Percentiles rank a stretch among this genome's conserved stretches.
Evolutionary conservation across 129 eudicot species (phyloP).

Genomic region (Apium graveolens): DNA sequence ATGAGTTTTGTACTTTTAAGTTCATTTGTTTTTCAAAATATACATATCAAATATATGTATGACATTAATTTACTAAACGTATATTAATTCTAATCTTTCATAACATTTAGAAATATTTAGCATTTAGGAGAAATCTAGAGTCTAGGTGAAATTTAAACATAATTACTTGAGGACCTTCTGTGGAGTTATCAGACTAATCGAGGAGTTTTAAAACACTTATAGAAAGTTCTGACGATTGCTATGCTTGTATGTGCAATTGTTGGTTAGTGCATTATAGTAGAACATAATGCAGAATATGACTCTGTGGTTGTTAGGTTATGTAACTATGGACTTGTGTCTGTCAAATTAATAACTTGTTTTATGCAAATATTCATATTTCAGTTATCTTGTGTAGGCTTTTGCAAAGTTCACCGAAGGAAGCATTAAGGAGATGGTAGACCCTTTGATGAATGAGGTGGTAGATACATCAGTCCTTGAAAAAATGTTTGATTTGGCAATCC

Average conservation of each 20-base stretch:
- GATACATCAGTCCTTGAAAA: constrained; percentile 39
- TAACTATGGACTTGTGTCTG: not conserved
- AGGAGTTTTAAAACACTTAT: not conserved
- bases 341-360: not conserved
- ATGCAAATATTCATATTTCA: not conserved
- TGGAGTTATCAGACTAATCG: not conserved
- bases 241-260: not conserved
- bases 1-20: not conserved
- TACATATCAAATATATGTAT: not conserved
- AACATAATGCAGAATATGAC: not conserved
- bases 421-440: constrained; percentile 57
- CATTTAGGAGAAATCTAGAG: not conserved
- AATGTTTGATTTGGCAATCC: constrained; percentile 69
- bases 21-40: not conserved
- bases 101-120: not conserved
- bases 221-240: not conserved
- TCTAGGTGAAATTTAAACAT: not conserved
- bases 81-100: not conserved
- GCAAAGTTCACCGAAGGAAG: constrained; percentile 55
- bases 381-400: constrained; percentile 45
- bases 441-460: constrained; percentile 49
- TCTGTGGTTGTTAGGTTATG: not conserved
- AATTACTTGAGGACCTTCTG: not conserved
- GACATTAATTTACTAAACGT: not conserved
- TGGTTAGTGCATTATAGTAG: not conserved